Conservation (phyloP, 2,329 filamentous ascomycete genomes). For the Magnaporthiopsis rhizophila region DNA sequence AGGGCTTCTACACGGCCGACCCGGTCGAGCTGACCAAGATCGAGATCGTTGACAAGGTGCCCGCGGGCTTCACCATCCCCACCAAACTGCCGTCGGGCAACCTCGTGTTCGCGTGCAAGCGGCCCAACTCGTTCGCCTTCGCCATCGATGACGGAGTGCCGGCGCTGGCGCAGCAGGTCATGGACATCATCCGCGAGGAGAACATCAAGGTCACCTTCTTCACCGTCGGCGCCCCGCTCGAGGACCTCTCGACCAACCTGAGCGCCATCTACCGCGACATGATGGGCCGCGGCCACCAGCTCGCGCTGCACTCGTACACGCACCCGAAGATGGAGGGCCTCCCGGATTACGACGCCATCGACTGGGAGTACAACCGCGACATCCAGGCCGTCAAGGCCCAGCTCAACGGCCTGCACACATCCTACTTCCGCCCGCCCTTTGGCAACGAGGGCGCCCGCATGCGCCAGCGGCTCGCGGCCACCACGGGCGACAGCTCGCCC, state of each 20-base stretch:
- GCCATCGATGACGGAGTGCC: constrained; percentile 64
- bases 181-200: constrained; percentile 53
- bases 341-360: constrained; percentile 41
- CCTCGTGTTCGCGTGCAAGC: constrained; percentile 55
- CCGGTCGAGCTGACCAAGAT: constrained; percentile 45
- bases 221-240: constrained; percentile 56
- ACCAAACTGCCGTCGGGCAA: constrained; percentile 53
- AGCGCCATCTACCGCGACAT: constrained; percentile 57
- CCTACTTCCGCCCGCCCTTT: constrained; percentile 63
- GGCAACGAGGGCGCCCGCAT: constrained; percentile 60
- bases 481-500: constrained; percentile 39
- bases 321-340: constrained; percentile 60
- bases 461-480: constrained; percentile 51
- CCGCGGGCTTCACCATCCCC: constrained; percentile 42
- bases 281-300: constrained; percentile 54
- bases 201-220: constrained; percentile 63
- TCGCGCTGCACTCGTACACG: constrained; percentile 60
- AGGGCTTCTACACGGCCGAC: constrained; percentile 52
- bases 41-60: constrained; percentile 51
- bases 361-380: constrained; percentile 55
- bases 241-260: constrained; percentile 51
- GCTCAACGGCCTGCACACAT: constrained; percentile 25
- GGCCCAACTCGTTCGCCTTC: constrained; percentile 64
- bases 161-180: constrained; percentile 48
- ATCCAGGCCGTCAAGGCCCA: constrained; percentile 36